A percentile compares a stretch with the other conserved stretches of the same genome.
Conservation (phyloP, 129 eudicot species). For the Tagetes patula region DNA sequence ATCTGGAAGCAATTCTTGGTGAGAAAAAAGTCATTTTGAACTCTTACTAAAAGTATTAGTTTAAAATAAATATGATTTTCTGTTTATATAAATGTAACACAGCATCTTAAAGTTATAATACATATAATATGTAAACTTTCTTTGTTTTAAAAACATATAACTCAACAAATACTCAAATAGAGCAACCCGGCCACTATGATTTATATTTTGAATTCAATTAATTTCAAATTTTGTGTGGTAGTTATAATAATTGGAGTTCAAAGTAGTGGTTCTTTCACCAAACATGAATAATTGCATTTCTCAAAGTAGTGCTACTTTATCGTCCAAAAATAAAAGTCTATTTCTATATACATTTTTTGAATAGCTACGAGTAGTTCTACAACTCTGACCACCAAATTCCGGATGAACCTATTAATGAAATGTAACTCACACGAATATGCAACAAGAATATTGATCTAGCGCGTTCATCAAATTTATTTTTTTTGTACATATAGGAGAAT, state of each 20-base stretch:
- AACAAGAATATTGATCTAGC: no score
- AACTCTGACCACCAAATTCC: no score
- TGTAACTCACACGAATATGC: no score
- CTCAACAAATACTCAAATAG: no score
- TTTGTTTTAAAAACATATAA: no score
- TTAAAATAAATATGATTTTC: neutral
- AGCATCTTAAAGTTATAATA: neutral
- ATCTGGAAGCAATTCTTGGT: neutral
- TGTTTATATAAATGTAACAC: neutral
- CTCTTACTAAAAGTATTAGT: neutral
- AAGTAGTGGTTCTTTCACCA: slow-evolving; percentile 14
- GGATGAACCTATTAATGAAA: no score
- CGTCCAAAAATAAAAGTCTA: neutral
- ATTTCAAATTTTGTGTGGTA: neutral
- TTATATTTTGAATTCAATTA: neutral
- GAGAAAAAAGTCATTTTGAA: neutral
- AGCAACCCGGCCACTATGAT: no score
- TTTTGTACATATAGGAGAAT: neutral
- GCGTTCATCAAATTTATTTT: no score
- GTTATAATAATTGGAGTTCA: neutral
- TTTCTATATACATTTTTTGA: no score
- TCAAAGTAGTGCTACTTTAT: slow-evolving; percentile 8
- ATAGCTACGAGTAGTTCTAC: no score
- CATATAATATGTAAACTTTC: neutral
- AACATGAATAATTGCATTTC: slow-evolving; percentile 17